Percentiles rank a stretch among this genome's conserved stretches.
These are phyloP conservation scores for Crithidia thermophila DNA, from an alignment of 208 protist species.

Conservation along the genomic window DNA sequence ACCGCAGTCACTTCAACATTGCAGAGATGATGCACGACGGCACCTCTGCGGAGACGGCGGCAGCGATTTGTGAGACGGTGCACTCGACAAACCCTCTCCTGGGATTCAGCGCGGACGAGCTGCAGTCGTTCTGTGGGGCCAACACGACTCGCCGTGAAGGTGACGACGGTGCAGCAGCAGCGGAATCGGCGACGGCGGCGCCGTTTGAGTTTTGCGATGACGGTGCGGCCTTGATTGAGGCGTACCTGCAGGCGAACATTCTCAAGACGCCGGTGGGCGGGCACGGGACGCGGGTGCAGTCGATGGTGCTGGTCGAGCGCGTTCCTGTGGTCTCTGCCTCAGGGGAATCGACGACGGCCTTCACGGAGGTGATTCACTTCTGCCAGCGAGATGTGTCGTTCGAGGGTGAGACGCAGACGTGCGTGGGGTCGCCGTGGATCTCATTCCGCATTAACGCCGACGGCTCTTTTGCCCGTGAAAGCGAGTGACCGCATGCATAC, in stretches of 20 bases:
- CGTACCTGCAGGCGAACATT: constrained; percentile 49
- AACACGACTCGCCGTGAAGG: background rate
- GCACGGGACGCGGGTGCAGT: constrained; percentile 57
- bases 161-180: background rate
- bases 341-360: background rate
- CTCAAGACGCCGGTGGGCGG: constrained; percentile 18
- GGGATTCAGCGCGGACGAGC: constrained; percentile 37
- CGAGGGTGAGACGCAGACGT: constrained; percentile 12
- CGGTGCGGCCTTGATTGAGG: constrained; percentile 23
- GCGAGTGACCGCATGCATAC: background rate
- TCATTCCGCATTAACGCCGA: constrained; percentile 15
- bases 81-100: constrained; percentile 32
- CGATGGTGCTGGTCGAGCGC: constrained; percentile 57
- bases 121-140: constrained; percentile 26
- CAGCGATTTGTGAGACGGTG: constrained; percentile 32
- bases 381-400: constrained; percentile 37
- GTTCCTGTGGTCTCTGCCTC: background rate
- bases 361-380: constrained; percentile 36
- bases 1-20: constrained; percentile 42
- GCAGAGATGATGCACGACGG: constrained; percentile 14
- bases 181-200: background rate
- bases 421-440: constrained; percentile 20
- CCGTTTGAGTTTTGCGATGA: constrained; percentile 20
- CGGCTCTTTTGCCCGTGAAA: constrained; percentile 1
- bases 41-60: background rate